A percentile compares a stretch with the other conserved stretches of the same genome.
Evolutionary conservation across 2,329 filamentous ascomycete species (phyloP).

Genomic region (Dactylellina sp.): DNA sequence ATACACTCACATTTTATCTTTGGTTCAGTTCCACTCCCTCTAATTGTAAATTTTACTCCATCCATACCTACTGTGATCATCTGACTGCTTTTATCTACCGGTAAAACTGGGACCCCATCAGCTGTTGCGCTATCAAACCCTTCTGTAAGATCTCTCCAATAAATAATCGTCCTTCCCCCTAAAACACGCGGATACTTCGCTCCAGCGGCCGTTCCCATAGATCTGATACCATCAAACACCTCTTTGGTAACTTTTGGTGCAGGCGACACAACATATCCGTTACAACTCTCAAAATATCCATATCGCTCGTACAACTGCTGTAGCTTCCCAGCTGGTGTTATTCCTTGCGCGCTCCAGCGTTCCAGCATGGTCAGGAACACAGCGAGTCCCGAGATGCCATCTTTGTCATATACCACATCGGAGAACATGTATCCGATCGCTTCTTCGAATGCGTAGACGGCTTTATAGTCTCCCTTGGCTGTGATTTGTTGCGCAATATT

Average conservation of each 20-base stretch:
- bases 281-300: conserved; percentile 73
- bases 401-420: conserved; percentile 73
- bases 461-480: conserved; percentile 66
- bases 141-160: conserved; percentile 73
- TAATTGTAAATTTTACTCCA: conserved; percentile 71
- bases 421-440: conserved; percentile 76
- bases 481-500: conserved; percentile 70
- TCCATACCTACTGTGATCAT: conserved; percentile 75
- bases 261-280: conserved; percentile 74
- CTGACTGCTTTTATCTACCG: conserved; percentile 70
- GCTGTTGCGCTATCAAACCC: conserved; percentile 71
- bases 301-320: conserved; percentile 70
- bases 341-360: conserved; percentile 67
- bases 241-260: conserved; percentile 67
- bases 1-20: conserved; percentile 72
- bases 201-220: conserved; percentile 58
- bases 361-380: conserved; percentile 67
- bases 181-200: conserved; percentile 65
- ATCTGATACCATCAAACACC: conserved; percentile 70
- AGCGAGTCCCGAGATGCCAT: conserved; percentile 72
- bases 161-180: conserved; percentile 68
- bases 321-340: conserved; percentile 71
- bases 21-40: conserved; percentile 74
- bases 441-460: conserved; percentile 73
- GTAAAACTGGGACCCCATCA: conserved; percentile 69